These are phyloP conservation scores for Podaxis mareebaensis DNA, from an alignment of 768 basidiomycete species.

Conservation along the genomic window DNA sequence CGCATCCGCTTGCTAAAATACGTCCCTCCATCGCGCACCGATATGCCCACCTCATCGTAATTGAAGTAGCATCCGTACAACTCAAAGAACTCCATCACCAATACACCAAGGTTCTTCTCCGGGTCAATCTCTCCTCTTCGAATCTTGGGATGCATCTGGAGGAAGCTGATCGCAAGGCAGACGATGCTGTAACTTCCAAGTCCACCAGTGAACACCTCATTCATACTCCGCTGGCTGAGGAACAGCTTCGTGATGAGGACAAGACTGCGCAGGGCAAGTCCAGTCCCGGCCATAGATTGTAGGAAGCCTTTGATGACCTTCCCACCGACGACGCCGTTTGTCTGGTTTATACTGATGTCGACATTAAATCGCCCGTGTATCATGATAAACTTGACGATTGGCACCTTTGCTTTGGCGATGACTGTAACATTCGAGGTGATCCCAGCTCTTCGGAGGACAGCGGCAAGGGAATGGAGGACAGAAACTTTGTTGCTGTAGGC, in stretches of 20 bases:
- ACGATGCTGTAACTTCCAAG: slow-evolving; percentile 94
- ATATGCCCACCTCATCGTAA: slow-evolving; percentile 88
- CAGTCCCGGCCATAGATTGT: slow-evolving; percentile 35
- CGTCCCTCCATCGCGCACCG: slow-evolving; percentile 81
- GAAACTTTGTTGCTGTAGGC: slow-evolving; percentile 65
- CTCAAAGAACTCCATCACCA: slow-evolving; percentile 97
- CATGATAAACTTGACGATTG: slow-evolving; percentile 95
- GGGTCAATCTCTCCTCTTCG: slow-evolving; percentile 86
- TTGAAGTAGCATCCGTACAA: slow-evolving; percentile 92
- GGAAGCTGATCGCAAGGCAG: slow-evolving; percentile 88
- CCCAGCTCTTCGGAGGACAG: slow-evolving; percentile 67
- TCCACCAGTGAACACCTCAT: slow-evolving; percentile 97
- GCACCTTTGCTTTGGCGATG: slow-evolving; percentile 92
- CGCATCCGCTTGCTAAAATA: slow-evolving; percentile 83
- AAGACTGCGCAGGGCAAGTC: slow-evolving; percentile 73
- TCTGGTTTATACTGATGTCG: slow-evolving; percentile 93
- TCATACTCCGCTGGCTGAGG: slow-evolving; percentile 87
- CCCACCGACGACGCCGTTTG: slow-evolving; percentile 78
- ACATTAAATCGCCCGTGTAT: slow-evolving; percentile 80
- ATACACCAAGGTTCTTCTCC: slow-evolving; percentile 85
- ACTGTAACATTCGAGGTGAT: slow-evolving; percentile 81
- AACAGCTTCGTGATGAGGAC: slow-evolving; percentile 91
- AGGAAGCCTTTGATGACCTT: slow-evolving; percentile 82
- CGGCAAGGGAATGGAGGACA: slow-evolving; percentile 77
- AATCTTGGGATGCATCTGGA: slow-evolving; percentile 98